Evolutionary conservation across 1,139 yeast species (phyloP), one percentile per base, ranked within the genome.

Genomic region (Blastobotrys petasosporus): DNA sequence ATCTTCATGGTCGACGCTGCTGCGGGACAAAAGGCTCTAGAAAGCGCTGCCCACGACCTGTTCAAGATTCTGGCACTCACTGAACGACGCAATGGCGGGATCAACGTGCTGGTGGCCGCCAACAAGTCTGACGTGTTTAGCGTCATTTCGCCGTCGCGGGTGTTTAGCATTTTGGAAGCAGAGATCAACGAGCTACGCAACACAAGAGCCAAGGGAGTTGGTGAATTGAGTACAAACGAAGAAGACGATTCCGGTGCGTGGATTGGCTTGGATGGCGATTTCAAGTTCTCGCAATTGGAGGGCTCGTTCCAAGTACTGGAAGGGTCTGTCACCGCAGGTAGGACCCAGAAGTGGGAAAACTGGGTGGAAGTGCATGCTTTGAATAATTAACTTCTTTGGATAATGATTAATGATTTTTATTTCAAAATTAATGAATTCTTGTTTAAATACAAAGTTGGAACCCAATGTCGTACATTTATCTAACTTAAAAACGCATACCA

Each of bases 281-380:
- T 85, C 64, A 63, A 67, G 37, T 85, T 85, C 60, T 82, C 76
- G 42, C 73, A 75, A 50, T 67, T 87, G 47, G 94, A 86, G 57
- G 88, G 90, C 1, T 80, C 80, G 57, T 75, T 86, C 58, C 85
- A 79, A 49, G 79, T 85, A 42, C 56, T 77, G 4, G 77, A 77
- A 16, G 96, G 96, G 2, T 82, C 88, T 53, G 85, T 84, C 1
- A 66, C 71, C 58, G 76, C 75, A 56, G 68, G 69, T 16, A 75
- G 80, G 41, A 69, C 75, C 32, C 76, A 70, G 13, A 65, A 67
- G 25, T 84, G 94, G 88, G 78, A 77, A 54, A 73, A 80, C 54
- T 88, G 95, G 95, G 69, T 87, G 39, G 85, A 81, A 54, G 92
- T 82, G 60, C 73, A 76, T 53, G 83, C 80, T 11, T 37, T 48